phyloP scores from a whole-genome alignment of 345 rosid species.

The Eucalyptus pauciflora region DNA sequence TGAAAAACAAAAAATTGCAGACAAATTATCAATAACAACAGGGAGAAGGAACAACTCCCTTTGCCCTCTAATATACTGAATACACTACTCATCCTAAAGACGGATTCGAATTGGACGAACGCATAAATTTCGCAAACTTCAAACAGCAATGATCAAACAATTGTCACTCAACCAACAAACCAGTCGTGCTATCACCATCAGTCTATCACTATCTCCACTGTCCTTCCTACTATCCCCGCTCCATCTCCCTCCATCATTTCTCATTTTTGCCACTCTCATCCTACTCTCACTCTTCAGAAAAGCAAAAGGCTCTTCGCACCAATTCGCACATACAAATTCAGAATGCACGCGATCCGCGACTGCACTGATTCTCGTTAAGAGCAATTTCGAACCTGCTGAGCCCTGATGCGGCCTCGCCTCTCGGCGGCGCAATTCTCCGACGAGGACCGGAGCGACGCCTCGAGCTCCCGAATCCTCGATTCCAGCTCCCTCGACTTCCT shows the following conservation, averaged over 20 bases:
- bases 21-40: not conserved
- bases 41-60: not conserved
- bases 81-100: not conserved
- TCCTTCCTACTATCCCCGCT: not conserved
- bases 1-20: not conserved
- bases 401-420: slow-evolving; percentile 81
- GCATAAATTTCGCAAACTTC: not conserved
- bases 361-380: not conserved
- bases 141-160: not conserved
- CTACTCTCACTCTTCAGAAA: not conserved
- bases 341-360: not conserved
- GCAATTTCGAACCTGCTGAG: slow-evolving; percentile 53
- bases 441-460: slow-evolving; percentile 46
- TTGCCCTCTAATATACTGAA: not conserved
- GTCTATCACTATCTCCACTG: not conserved
- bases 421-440: slow-evolving; percentile 62
- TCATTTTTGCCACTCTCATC: not conserved
- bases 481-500: slow-evolving; percentile 21
- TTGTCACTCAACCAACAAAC: not conserved
- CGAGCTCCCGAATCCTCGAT: slow-evolving; percentile 33
- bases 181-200: not conserved
- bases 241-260: not conserved
- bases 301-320: not conserved
- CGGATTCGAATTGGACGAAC: not conserved
- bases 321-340: not conserved